A percentile compares a stretch with the other conserved stretches of the same genome.
These are phyloP conservation scores for Beauveria australis DNA, from an alignment of 2,329 filamentous ascomycete species.

Conservation along the genomic window DNA sequence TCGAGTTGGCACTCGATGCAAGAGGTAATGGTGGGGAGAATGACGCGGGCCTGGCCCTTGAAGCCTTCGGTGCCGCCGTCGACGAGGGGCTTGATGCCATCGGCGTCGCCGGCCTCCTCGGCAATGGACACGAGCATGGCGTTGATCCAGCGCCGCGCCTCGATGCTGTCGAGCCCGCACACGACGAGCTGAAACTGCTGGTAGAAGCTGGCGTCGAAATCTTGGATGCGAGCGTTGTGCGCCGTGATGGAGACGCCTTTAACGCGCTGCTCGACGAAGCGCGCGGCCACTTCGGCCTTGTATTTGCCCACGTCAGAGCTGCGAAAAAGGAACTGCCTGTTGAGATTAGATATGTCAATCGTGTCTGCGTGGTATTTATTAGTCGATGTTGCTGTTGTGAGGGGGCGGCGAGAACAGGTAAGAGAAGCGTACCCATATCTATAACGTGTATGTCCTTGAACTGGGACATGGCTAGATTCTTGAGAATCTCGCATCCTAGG, in stretches of 20 bases:
- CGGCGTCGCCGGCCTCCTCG: conserved; percentile 60
- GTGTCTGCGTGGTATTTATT: conserved; percentile 53
- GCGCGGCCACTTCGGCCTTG: conserved; percentile 88
- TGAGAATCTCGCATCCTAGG: conserved; percentile 90
- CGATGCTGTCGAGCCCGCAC: conserved; percentile 92
- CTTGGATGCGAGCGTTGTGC: conserved; percentile 91
- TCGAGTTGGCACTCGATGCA: conserved; percentile 98
- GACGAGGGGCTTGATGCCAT: conserved; percentile 85
- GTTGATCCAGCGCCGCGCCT: conserved; percentile 98
- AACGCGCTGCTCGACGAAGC: conserved; percentile 83
- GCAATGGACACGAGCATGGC: conserved; percentile 86
- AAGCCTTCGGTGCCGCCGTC: conserved; percentile 97
- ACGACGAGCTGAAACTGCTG: conserved; percentile 93
- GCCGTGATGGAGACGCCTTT: conserved; percentile 88
- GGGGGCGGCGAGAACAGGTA: background rate
- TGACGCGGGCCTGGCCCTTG: conserved; percentile 91
- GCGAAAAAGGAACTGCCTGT: conserved; percentile 94
- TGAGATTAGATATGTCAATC: conserved; percentile 96
- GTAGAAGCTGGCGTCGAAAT: conserved; percentile 94
- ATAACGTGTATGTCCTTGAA: conserved; percentile 98
- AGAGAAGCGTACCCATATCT: conserved; percentile 67
- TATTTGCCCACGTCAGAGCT: conserved; percentile 83
- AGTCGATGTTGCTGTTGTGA: conserved; percentile 1
- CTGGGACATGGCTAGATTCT: conserved; percentile 88
- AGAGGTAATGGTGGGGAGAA: conserved; percentile 84